Evolutionary conservation across 441 rosid species (phyloP), one percentile per base, ranked within the genome.

Genomic region (Gossypium gossypioides): DNA sequence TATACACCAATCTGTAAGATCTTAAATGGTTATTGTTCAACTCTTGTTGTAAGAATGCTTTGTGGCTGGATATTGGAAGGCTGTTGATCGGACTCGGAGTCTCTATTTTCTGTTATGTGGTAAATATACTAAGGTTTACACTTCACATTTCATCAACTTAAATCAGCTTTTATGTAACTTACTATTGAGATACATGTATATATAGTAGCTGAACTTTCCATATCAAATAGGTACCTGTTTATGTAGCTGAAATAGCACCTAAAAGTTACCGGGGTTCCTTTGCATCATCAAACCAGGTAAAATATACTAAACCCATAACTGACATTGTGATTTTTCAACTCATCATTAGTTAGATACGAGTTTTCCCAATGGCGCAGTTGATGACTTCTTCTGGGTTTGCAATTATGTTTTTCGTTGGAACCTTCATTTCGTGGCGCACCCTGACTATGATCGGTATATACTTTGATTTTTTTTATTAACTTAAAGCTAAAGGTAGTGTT

Each of bases 231-330:
- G 88, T 87, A 48, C 92, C 93, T 0, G 70, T 88, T 27, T 91
- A 85, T 52, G 80, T 91, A 25, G 91, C 95, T 18, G 96, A 91
- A 81, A 85, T 91, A 57, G 81, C 96, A 24, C 97, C 97, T 7
- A 86, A 86, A 77, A 78, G 80, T 70, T 75, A 83, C 34, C 77
- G 93, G 27, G 97, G 97, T 70, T 81, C 86, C 13, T 87, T 87
- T 80, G 81, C 83, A 4, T 74, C 86, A 19, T 81, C 85, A 44
- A 80, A 80, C 78, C 89, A 84, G 85, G 91, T 85, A 76, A 68
- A 25, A n/a, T 24, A 22, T 24, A 29, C 52, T 25, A 70, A 13
- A 68, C 42, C 22, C 4, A 25, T 32, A 22, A 6, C 63, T 50
- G 54, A 57, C 63, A 0, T 8, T 27, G 9, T 32, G 50, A 25